Conservation (phyloP, 2,329 filamentous ascomycete genomes). For the Cordyceps javanica region DNA sequence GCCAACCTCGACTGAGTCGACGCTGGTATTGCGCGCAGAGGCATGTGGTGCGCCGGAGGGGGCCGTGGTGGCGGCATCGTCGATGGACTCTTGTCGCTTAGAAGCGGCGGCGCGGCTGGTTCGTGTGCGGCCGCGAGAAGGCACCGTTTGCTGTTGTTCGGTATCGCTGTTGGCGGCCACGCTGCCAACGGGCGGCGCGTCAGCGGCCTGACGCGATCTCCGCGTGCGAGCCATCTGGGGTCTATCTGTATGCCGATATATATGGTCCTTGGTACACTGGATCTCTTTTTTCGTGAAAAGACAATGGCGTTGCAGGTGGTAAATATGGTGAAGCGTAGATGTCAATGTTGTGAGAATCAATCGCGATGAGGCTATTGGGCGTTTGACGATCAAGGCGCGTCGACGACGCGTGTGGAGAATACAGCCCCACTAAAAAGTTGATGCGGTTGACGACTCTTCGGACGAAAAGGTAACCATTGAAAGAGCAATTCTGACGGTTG, state of each 20-base stretch:
- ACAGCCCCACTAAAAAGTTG: constrained; percentile 9
- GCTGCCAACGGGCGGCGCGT: constrained; percentile 16
- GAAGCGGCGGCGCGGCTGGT: constrained; percentile 10
- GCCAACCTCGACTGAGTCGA: constrained; percentile 31
- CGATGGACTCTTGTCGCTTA: constrained; percentile 5
- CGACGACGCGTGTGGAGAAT: constrained; percentile 9
- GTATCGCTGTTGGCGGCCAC: constrained; percentile 14
- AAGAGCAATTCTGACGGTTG: too few species aligned
- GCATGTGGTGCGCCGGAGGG: constrained; percentile 9
- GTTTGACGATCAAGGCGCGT: constrained; percentile 1
- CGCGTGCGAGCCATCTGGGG: constrained; percentile 24
- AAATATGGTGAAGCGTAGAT: background rate
- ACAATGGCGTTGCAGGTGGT: background rate
- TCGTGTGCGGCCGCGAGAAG: constrained; percentile 18
- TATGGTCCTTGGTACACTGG: background rate
- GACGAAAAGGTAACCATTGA: too few species aligned
- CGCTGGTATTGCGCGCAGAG: constrained; percentile 20
- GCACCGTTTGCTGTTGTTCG: constrained; percentile 21
- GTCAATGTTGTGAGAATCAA: background rate
- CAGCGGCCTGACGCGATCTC: constrained; percentile 24
- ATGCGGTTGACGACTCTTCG: too few species aligned
- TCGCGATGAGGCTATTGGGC: background rate
- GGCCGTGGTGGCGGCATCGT: constrained; percentile 17
- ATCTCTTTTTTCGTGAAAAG: background rate
- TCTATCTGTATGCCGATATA: background rate